Conservation (phyloP, 2,329 filamentous ascomycete species). For the Aspergillus melleus region DNA sequence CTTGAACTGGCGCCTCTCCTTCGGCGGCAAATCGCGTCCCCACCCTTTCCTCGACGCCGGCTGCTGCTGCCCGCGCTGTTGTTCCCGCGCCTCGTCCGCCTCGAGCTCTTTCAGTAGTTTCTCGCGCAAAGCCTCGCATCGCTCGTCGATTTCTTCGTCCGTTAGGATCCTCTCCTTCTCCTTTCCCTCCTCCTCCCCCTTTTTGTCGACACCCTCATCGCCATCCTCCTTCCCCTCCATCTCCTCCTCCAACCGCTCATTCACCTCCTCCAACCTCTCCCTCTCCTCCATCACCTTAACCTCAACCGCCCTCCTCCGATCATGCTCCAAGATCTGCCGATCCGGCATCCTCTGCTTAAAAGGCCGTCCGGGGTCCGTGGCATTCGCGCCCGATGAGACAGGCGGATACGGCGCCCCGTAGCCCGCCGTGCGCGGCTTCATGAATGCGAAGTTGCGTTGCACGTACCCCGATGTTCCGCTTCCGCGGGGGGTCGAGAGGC, state of each 20-base stretch:
- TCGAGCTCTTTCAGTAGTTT: slow-evolving; percentile 62
- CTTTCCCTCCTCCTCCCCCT: slow-evolving; percentile 11
- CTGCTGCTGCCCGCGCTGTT: slow-evolving; percentile 9
- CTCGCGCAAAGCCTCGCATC: slow-evolving; percentile 65
- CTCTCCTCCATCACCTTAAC: slow-evolving; percentile 89
- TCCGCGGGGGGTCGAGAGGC: slow-evolving; percentile 88
- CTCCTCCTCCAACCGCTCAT: slow-evolving; percentile 61
- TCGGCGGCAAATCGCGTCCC: slow-evolving; percentile 18
- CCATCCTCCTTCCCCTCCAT: slow-evolving; percentile 53
- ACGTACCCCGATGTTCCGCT: slow-evolving; percentile 97
- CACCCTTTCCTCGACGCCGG: slow-evolving; percentile 4
- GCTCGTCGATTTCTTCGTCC: slow-evolving; percentile 86
- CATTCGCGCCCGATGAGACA: slow-evolving; percentile 26
- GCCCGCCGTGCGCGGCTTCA: slow-evolving; percentile 72
- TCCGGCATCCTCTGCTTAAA: slow-evolving; percentile 84
- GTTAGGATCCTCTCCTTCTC: slow-evolving; percentile 48
- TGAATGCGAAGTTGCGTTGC: slow-evolving; percentile 88
- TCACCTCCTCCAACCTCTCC: slow-evolving; percentile 87
- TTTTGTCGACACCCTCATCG: slow-evolving; percentile 1
- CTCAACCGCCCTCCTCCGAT: slow-evolving; percentile 85
- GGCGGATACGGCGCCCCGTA: slow-evolving; percentile 71
- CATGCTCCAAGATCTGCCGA: slow-evolving; percentile 89
- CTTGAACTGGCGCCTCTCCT: slow-evolving; percentile 64
- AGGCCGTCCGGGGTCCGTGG: slow-evolving; percentile 57
- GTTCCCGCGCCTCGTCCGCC: slow-evolving; percentile 37